Evolutionary conservation across 768 basidiomycete genomes (phyloP).

Genomic region (Gloeostereum incarnatum): DNA sequence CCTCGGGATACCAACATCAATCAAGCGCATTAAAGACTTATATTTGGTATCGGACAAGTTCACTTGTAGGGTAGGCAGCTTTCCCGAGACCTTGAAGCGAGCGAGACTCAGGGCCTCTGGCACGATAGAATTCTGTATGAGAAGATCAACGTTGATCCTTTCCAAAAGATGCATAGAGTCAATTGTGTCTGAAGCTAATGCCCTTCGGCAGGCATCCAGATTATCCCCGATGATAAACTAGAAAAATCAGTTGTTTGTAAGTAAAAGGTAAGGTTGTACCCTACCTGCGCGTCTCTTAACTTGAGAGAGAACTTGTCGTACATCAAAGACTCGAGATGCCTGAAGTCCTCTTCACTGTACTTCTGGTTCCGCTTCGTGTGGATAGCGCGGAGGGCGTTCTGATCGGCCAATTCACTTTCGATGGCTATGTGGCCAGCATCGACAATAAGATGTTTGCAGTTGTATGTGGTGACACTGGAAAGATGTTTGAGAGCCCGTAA

Average conservation of each 20-base stretch:
- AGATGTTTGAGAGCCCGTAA: conserved; percentile 6
- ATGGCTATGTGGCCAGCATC: conserved; percentile 97
- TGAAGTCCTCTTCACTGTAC: conserved; percentile 84
- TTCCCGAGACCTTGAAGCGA: conserved; percentile 85
- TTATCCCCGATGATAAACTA: conserved; percentile 88
- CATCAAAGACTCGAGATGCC: conserved; percentile 83
- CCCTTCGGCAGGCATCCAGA: conserved; percentile 72
- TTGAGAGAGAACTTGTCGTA: conserved; percentile 85
- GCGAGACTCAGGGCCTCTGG: conserved; percentile 74
- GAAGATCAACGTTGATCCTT: conserved; percentile 82
- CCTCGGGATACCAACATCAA: conserved; percentile 85
- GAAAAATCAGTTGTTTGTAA: conserved; percentile 29
- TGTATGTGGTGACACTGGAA: conserved; percentile 64
- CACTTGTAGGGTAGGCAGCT: conserved; percentile 77
- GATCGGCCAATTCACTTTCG: conserved; percentile 82
- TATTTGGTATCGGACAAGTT: conserved; percentile 91
- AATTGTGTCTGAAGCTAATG: conserved; percentile 47
- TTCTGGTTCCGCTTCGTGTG: conserved; percentile 76
- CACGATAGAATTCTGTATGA: conserved; percentile 89
- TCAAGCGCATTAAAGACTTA: conserved; percentile 82
- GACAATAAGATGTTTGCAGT: conserved; percentile 81
- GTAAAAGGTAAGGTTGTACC: conserved; percentile 6
- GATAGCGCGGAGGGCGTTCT: conserved; percentile 68
- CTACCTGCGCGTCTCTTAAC: conserved; percentile 85
- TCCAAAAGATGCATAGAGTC: conserved; percentile 82